Evolutionary conservation across 495 filamentous ascomycete species (phyloP).

Genomic region (Annulohypoxylon maeteangense): DNA sequence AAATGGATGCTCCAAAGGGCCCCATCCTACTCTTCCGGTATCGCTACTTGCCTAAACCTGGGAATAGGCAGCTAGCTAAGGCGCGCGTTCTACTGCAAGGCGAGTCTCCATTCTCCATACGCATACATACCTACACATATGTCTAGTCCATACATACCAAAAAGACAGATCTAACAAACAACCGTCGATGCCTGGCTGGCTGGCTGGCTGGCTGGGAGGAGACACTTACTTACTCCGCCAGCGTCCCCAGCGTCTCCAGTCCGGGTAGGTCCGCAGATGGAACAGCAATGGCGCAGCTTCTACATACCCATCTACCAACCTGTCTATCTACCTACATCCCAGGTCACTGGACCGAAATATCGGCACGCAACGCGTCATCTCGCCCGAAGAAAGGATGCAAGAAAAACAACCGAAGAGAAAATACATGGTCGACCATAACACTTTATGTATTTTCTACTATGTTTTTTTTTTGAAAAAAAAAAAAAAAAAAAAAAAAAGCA

Average conservation of each 20-base stretch:
- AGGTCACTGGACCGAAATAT: too few species aligned
- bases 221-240: neutral
- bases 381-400: neutral
- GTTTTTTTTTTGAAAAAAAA: too few species aligned
- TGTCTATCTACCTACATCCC: neutral
- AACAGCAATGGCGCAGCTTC: neutral
- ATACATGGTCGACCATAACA: slow-evolving; percentile 10
- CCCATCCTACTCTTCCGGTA: slow-evolving; percentile 31
- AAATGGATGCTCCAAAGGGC: neutral
- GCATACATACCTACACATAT: too few species aligned
- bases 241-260: too few species aligned
- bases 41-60: slow-evolving; percentile 1
- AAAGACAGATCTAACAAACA: slow-evolving; percentile 11
- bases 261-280: neutral
- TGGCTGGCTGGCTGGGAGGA: neutral
- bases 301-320: neutral
- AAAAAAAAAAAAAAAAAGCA: too few species aligned
- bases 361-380: slow-evolving; percentile 8
- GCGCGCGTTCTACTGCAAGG: neutral
- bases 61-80: neutral
- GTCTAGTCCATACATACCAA: neutral
- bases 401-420: neutral
- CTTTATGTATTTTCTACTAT: too few species aligned
- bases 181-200: slow-evolving; percentile 19
- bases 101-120: neutral